phyloP scores from a whole-genome alignment of 306 rosid species.

The Lathyrus oleraceus region DNA sequence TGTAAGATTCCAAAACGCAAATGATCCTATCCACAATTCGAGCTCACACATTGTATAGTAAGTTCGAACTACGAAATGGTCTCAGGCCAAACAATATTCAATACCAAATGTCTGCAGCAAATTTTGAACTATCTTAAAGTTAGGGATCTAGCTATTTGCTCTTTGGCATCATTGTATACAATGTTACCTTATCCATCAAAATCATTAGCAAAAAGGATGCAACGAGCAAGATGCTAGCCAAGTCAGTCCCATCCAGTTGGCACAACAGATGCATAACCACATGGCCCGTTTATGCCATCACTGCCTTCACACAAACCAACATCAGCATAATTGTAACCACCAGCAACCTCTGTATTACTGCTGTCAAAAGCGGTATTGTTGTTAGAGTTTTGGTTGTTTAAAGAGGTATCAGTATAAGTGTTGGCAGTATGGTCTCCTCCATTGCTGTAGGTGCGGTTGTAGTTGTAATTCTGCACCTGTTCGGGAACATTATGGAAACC shows the following conservation, averaged over 20 bases:
- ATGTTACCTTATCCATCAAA: slow-evolving; percentile 2
- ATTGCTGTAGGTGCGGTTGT: slow-evolving; percentile 36
- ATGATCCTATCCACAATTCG: slow-evolving; percentile 1
- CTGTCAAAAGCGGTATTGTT: slow-evolving; percentile 18
- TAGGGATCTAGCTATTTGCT: neutral
- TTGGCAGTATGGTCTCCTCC: slow-evolving; percentile 12
- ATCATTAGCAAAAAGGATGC: slow-evolving; percentile 22
- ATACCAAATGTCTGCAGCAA: neutral
- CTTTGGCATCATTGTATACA: slow-evolving; percentile 17
- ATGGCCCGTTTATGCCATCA: slow-evolving; percentile 26
- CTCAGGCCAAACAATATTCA: neutral
- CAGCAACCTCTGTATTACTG: neutral
- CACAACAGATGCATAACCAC: slow-evolving; percentile 36
- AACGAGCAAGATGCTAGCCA: slow-evolving; percentile 18
- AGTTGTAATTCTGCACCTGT: neutral
- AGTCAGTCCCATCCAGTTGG: slow-evolving; percentile 75
- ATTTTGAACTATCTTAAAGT: neutral
- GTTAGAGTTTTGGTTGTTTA: slow-evolving; percentile 1
- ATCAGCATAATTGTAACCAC: slow-evolving; percentile 24
- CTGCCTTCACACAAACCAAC: slow-evolving; percentile 33
- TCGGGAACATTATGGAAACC: neutral
- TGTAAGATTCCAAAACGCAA: neutral
- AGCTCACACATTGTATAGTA: neutral
- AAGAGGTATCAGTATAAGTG: slow-evolving; percentile 16
- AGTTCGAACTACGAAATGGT: neutral